Conservation (phyloP, 495 filamentous ascomycete species). For the Xylaria acuta region DNA sequence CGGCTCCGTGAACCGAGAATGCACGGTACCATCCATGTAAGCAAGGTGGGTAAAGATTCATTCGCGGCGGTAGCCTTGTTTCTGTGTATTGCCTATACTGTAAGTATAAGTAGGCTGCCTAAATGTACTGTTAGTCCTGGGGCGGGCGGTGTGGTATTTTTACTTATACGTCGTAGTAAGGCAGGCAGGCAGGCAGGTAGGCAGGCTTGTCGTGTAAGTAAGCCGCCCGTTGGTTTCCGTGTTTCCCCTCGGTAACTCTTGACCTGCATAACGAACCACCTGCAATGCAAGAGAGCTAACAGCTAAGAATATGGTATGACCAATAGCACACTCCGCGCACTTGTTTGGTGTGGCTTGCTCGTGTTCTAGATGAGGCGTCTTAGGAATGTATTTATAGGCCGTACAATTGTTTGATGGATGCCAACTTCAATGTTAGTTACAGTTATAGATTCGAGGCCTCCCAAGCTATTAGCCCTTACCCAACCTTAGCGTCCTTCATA, state of each 20-base stretch:
- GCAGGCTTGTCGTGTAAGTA: not conserved
- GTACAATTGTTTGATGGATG: not conserved
- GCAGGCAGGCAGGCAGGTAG: too few species aligned
- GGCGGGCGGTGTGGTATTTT: not conserved
- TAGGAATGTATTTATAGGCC: not conserved
- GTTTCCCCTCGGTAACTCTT: not conserved
- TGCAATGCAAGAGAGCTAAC: not conserved
- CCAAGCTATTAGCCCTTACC: not conserved
- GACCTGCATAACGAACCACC: conserved; percentile 1
- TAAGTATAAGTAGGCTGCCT: not conserved
- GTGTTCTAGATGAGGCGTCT: conserved; percentile 3
- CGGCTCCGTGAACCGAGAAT: not conserved
- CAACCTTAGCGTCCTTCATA: not conserved
- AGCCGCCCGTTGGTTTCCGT: not conserved
- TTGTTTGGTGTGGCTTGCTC: not conserved
- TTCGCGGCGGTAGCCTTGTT: not conserved
- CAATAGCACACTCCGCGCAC: not conserved
- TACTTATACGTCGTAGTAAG: not conserved
- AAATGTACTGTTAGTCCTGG: not conserved
- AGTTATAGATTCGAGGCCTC: conserved; percentile 5
- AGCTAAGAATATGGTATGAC: not conserved
- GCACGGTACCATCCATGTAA: not conserved
- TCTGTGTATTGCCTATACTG: not conserved
- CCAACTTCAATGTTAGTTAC: not conserved
- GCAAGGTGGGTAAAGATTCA: not conserved